Conservation (phyloP, 768 basidiomycete species). For the Galerina marginata region DNA sequence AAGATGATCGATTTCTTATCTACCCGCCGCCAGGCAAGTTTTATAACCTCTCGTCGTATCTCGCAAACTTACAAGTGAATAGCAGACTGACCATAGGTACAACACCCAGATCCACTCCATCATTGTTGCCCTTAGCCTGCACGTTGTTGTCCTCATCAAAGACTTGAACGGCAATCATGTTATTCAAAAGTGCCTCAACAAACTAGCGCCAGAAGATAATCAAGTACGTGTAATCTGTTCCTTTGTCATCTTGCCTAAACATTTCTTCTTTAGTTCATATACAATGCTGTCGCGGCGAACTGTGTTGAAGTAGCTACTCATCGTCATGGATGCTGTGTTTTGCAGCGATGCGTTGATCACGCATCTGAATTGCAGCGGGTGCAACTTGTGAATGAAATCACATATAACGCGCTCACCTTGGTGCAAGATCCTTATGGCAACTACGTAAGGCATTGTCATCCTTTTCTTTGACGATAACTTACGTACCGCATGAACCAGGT, state of each 20-base stretch:
- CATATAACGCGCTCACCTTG: slow-evolving; percentile 95
- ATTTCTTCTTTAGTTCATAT: slow-evolving; percentile 78
- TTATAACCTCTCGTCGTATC: slow-evolving; percentile 32
- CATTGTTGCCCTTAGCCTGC: slow-evolving; percentile 94
- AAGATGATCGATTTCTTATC: slow-evolving; percentile 99
- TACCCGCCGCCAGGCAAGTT: slow-evolving; percentile 87
- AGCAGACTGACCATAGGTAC: slow-evolving; percentile 82
- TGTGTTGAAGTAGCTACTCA: slow-evolving; percentile 99
- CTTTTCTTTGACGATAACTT: background rate
- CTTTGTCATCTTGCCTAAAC: background rate
- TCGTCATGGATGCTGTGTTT: slow-evolving; percentile 97
- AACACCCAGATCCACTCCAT: slow-evolving; percentile 94
- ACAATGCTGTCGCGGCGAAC: slow-evolving; percentile 98
- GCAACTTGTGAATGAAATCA: slow-evolving; percentile 98
- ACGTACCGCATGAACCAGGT: slow-evolving; percentile 56
- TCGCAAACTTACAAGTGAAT: slow-evolving; percentile 57
- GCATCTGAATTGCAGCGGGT: slow-evolving; percentile 94
- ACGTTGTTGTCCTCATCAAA: slow-evolving; percentile 99
- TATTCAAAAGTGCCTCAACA: slow-evolving; percentile 99
- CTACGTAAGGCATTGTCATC: slow-evolving; percentile 59
- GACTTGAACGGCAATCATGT: slow-evolving; percentile 97
- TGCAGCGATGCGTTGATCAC: slow-evolving; percentile 98
- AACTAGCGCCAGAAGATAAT: slow-evolving; percentile 97
- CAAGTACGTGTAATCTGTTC: slow-evolving; percentile 58
- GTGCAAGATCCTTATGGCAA: slow-evolving; percentile 98